These are phyloP conservation scores for Cystobasidium onofrii DNA, from an alignment of 768 basidiomycete genomes.

Conservation along the genomic window DNA sequence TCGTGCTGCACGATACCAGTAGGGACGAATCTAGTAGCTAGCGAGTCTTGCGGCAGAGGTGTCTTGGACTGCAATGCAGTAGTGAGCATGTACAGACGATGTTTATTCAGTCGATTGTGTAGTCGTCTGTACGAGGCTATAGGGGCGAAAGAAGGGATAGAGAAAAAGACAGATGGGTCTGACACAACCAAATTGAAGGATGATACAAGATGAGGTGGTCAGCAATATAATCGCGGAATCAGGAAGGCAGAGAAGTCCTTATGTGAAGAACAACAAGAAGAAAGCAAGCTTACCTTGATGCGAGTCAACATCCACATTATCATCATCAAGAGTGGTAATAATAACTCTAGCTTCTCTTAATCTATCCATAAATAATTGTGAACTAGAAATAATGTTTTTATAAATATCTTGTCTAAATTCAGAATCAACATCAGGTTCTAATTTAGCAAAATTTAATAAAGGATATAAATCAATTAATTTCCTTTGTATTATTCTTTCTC, in stretches of 20 bases:
- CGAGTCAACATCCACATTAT: conserved; percentile 5
- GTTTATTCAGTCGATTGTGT: neutral
- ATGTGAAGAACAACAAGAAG: neutral
- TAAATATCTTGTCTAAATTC: conserved; percentile 15
- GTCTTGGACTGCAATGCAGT: conserved; percentile 27
- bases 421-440: conserved; percentile 4
- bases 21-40: neutral
- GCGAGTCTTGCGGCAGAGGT: conserved; percentile 24
- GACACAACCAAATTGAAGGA: neutral
- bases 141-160: neutral
- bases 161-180: neutral
- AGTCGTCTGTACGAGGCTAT: conserved; percentile 5
- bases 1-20: conserved; percentile 20
- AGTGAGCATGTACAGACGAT: conserved; percentile 12
- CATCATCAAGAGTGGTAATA: conserved; percentile 16
- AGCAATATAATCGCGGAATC: no score
- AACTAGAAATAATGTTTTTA: neutral
- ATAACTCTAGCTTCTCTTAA: conserved; percentile 22
- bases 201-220: no score
- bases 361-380: conserved; percentile 1
- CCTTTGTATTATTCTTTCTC: conserved; percentile 24
- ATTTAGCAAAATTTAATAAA: conserved; percentile 11
- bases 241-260: no score
- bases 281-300: neutral
- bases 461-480: conserved; percentile 20